These are phyloP conservation scores for Miscanthus sacchariflorus DNA, from an alignment of 202 grass and related monocot species.

Conservation along the genomic window DNA sequence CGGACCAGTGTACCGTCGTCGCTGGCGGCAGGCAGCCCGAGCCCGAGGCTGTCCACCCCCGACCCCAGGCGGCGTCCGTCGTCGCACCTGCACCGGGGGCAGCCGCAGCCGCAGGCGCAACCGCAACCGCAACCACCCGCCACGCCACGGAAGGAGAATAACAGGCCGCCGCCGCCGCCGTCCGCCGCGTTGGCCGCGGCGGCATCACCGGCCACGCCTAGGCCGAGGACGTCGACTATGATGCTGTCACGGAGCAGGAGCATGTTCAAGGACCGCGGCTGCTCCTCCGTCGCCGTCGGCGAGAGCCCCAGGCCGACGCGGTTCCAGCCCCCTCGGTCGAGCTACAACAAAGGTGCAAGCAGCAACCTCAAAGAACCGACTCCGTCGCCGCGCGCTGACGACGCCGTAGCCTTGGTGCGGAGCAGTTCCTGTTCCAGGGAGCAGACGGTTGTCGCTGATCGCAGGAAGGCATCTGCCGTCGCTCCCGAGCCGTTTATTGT, in stretches of 20 bases:
- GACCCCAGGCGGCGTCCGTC: constrained; percentile 8
- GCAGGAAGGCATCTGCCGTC: constrained; percentile 10
- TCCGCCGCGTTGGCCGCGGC: constrained; percentile 13
- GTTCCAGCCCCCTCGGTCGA: constrained; percentile 25
- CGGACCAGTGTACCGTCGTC: constrained; percentile 20
- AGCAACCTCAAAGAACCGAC: neutral
- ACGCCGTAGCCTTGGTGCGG: neutral
- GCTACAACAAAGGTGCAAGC: constrained; percentile 12
- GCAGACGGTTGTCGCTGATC: neutral
- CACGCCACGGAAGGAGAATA: constrained; percentile 60
- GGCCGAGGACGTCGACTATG: constrained; percentile 35
- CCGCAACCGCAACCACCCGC: constrained; percentile 20
- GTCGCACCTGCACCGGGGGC: neutral
- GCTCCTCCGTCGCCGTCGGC: neutral
- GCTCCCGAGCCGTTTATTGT: constrained; percentile 16
- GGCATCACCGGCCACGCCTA: constrained; percentile 39
- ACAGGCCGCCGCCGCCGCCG: constrained; percentile 41
- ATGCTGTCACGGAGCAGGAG: constrained; percentile 58
- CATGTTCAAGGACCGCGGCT: constrained; percentile 45
- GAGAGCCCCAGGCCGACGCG: constrained; percentile 19
- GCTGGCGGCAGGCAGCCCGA: neutral
- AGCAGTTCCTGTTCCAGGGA: constrained; percentile 2
- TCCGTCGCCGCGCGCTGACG: neutral
- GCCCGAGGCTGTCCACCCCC: constrained; percentile 45
- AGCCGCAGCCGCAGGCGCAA: neutral